Evolutionary conservation across 1,284 basidiomycete genomes (phyloP), one percentile per base, ranked within the genome.

Genomic region (Ceratobasidium sp.): DNA sequence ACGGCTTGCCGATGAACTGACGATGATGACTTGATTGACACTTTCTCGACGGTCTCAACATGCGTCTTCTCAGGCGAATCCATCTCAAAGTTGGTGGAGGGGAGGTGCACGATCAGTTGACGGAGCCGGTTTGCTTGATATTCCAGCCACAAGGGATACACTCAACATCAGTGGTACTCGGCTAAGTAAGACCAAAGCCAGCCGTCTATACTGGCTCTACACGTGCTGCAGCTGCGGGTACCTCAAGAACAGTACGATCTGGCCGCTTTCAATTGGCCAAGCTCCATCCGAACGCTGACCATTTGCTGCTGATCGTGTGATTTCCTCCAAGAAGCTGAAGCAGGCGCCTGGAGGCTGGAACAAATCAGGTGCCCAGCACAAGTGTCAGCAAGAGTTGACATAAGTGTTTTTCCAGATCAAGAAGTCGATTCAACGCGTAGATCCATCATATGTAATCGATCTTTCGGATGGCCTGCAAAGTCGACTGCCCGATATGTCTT

Each of bases 41-140:
- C 26, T n/a, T 64, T 42, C 59, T 74, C 71, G 48, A 74, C 54
- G 13, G 59, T 74, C 46, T 46, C 54, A 17, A 71, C 44, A 20
- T 74, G 42, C 17, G 26, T 17, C 46, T 74, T 74, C 42, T 74
- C 71, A 3, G 23, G 5, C 40, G n/a, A 15, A 46, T 74, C 71
- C 59, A 74, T 74, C 44, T 64, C 54, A 20, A 28, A 10, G 4
- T 46, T 12, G 26, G 23, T 7, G 20, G 40, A 38, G 6, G 9
- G 66, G 44, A 28, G 59, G 28, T 33, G 61, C n/a, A 67, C n/a
- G 44, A 42, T 28, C 48, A 20, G 44, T 3, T 23, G 33, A 50
- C 46, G 28, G 5, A 38, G 46, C 17, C 20, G 20, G 9, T n/a
- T 38, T 20, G 46, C n/a, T 33, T 67, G 44, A 64, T 64, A 64